Base-by-base conservation (phyloP, 768 basidiomycete species). In the Heimioporus sp. region DNA sequence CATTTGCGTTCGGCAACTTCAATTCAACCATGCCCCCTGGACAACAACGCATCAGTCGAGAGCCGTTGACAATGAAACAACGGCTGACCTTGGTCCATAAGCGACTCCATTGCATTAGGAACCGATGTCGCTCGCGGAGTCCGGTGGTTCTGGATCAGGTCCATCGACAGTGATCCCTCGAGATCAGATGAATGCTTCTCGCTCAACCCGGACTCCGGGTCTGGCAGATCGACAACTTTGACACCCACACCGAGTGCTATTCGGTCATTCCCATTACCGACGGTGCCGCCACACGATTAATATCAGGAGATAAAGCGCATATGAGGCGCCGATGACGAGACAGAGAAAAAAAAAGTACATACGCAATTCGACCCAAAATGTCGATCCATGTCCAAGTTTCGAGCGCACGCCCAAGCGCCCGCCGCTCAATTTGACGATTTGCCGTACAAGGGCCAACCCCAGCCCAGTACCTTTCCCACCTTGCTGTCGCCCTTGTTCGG, bases 301-400 rank as follows among this genome's bases (percentile, higher is more conserved):
- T 53, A 21, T 40, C 36, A 50, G 37, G 39, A 49, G 41, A 49
- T 28, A 44, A 34, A 13, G 31, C 31, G 48, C 1, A 52, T 42
- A 46, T 55, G 41, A 64, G 54, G 46, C 35, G 51, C 32, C 43
- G 53, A 17, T 51, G 28, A 51, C 12, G 43, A 39, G 52, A 57
- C 36, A 44, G 38, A 54, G 45, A 63, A 57, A 41, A 48, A 44
- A 37, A 35, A 31, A 41, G 40, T 6, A 71, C 76, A 56, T 63
- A 79, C 74, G 86, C 34, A 91, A 67, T 65, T 91, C 90, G 10
- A 91, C 86, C 92, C 92, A 94, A 72, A 94, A 95, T 35, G 86
- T 91, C 34, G 86, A 90, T 15, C 93, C 93, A 58, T 80, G 74
- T 9, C 80, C 79, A 1, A 80, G 71, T 65, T 83, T 81, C 16